Base-by-base conservation (phyloP, 495 filamentous ascomycete genomes). In the Neurospora tetraspora region DNA sequence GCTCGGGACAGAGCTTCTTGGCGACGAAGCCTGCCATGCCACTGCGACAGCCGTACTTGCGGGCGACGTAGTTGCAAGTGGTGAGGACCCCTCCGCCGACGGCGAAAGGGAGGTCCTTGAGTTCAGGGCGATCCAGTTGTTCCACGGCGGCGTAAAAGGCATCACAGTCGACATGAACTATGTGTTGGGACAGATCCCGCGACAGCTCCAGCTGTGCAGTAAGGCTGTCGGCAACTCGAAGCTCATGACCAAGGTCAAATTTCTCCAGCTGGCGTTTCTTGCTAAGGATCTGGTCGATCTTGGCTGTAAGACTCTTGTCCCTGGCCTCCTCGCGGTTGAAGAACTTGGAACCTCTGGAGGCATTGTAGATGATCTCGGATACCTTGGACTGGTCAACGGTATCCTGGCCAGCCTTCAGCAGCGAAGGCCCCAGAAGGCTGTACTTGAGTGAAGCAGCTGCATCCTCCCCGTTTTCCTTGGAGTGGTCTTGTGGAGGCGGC, bases 21-120 rank as follows among this genome's bases (percentile, higher is more conserved):
- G 96, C 96, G 59, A 98, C 94, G 78, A 98, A 98, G 9, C 91
- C 88, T 5, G 96, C 95, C 96, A 99, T 99, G 11, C 93, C 96
- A 75, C 92, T 95, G 18, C 96, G 87, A 47, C 93, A 93, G 27
- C 96, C 96, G 77, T 91, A 99, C 73, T 92, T 93, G 8, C 96
- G 88, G 7, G 96, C 96, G 73, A 91, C 84, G 75, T 99, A 99
- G 80, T 98, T 98, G 82, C 96, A 98, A 0, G 94, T 98, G 7
- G 93, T 97, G 83, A 75, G 70, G 0, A 99, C 95, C 10, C 96
- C 95, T 73, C 91, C 90, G 14, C 96, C 96, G 0, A 98, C 96
- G 1, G 96, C 94, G 84, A 99, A 97, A 1, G 96, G 96, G 1
- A 97, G 86, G 69, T 94, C 86, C 72, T 92, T 92, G 39, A 99